Evolutionary conservation across 2,329 filamentous ascomycete species (phyloP), one percentile per base, ranked within the genome.

Genomic region (Venturia aucupariae): DNA sequence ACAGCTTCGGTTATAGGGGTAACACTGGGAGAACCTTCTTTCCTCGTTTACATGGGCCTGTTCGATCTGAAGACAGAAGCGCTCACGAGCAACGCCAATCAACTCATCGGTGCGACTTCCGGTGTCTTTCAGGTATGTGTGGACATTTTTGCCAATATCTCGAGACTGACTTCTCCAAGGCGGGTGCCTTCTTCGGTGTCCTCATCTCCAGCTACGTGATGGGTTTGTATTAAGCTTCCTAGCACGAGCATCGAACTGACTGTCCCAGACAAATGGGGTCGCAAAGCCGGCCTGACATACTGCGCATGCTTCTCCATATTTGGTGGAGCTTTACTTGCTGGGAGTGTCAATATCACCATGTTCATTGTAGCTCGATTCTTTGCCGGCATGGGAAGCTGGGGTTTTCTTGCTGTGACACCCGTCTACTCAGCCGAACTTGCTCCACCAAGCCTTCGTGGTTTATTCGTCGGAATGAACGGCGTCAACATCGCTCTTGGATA

Each of bases 401-500:
- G 69, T 8, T 71, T 70, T 42, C 60, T 70, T n/a, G 69, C 69
- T 13, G 68, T 70, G 38, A 69, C 68, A 42, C 69, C 69, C 19
- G 67, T 66, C 11, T 71, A 69, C 55, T 68, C 64, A 22, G 66
- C 69, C 22, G 69, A 71, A 63, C 66, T 71, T 19, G 68, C 69
- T n/a, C 68, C 69, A 2, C 68, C 69, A 1, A 65, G 65, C 4
- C 64, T 69, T 22, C 68, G 69, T 24, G 69, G 69, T 39, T 67
- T 71, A 57, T 69, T 71, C 57, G 69, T 71, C 57, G 69, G 69
- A 22, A 68, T 70, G 67, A 69, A 69, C 55, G 69, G 69, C 41
- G 67, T 71, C 38, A 69, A 67, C 32, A 70, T 70, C 60, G 67
- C 68, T 7, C 62, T 69, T n/a, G 69, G 68, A 6, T 70, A 70